A percentile compares a stretch with the other conserved stretches of the same genome.
These are phyloP conservation scores for Cyberlindnera lachancei DNA, from an alignment of 805 yeast genomes.

Conservation along the genomic window DNA sequence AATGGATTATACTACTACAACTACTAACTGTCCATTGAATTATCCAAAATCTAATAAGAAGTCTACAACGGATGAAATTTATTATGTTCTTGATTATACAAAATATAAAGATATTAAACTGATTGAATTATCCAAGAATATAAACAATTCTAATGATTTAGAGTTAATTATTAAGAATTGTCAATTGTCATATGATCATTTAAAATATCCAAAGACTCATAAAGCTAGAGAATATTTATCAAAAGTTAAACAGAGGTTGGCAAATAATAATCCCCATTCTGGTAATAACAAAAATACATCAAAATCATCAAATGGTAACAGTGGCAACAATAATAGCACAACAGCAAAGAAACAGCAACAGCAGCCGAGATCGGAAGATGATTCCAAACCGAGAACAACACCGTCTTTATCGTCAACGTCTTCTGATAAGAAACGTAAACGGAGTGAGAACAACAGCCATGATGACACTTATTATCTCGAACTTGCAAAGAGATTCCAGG, in stretches of 20 bases:
- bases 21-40: conserved; percentile 18
- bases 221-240: conserved; percentile 11
- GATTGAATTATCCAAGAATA: conserved; percentile 8
- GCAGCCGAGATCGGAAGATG: neutral
- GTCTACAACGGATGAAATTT: conserved; percentile 21
- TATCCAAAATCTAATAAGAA: conserved; percentile 24
- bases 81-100: conserved; percentile 30
- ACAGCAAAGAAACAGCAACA: neutral
- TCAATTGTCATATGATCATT: conserved; percentile 11
- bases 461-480: conserved; percentile 31
- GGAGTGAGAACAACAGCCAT: conserved; percentile 2
- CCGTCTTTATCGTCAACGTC: no score
- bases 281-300: no score
- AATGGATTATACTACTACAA: conserved; percentile 24
- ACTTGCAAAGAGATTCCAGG: conserved; percentile 40
- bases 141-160: conserved; percentile 6
- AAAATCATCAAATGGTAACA: neutral
- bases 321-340: neutral
- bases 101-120: conserved; percentile 24
- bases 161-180: conserved; percentile 11
- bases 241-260: neutral
- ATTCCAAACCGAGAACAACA: neutral
- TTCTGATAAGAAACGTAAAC: conserved; percentile 6
- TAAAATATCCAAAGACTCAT: conserved; percentile 11
- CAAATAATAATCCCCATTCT: neutral